Conservation (phyloP, 345 rosid species). For the Cochlearia excelsa region DNA sequence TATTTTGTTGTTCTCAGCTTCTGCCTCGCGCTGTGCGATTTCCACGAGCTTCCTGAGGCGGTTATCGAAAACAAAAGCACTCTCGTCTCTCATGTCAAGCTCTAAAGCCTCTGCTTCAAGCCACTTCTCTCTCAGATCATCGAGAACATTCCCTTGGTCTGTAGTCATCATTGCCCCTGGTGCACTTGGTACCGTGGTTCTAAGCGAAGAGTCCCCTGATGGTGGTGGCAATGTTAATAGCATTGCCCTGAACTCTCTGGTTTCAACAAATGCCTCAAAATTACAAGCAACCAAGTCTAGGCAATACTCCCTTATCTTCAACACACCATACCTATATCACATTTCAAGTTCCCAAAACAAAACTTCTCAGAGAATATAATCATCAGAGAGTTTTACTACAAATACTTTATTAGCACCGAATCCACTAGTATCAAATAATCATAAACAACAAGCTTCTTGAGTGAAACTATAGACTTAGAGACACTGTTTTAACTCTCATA, state of each 20-base stretch:
- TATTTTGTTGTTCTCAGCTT: slow-evolving; percentile 23
- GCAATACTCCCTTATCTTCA: slow-evolving; percentile 87
- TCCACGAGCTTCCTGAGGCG: slow-evolving; percentile 82
- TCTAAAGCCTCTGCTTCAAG: slow-evolving; percentile 96
- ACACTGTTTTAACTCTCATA: neutral
- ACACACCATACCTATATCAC: slow-evolving; percentile 72
- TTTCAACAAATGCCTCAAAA: slow-evolving; percentile 86
- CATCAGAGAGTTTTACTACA: neutral
- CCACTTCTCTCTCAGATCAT: slow-evolving; percentile 95
- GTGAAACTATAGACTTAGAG: neutral
- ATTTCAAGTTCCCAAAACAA: slow-evolving; percentile 2
- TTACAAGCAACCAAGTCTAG: slow-evolving; percentile 80
- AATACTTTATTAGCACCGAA: neutral
- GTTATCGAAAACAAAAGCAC: slow-evolving; percentile 79
- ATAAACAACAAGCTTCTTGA: slow-evolving; percentile 10
- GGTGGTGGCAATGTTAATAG: slow-evolving; percentile 91
- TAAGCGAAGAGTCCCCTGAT: slow-evolving; percentile 86
- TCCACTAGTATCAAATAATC: slow-evolving; percentile 7
- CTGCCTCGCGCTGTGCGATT: slow-evolving; percentile 56
- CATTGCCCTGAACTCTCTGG: slow-evolving; percentile 77
- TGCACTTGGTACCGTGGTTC: slow-evolving; percentile 87
- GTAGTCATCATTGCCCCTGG: slow-evolving; percentile 68
- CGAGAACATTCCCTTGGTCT: slow-evolving; percentile 82
- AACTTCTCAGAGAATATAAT: slow-evolving; percentile 2
- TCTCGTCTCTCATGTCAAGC: slow-evolving; percentile 96